Percentiles rank a stretch among this genome's conserved stretches.
These are phyloP conservation scores for Ustilaginoidea virens DNA, from an alignment of 2,329 filamentous ascomycete genomes.

Conservation along the genomic window DNA sequence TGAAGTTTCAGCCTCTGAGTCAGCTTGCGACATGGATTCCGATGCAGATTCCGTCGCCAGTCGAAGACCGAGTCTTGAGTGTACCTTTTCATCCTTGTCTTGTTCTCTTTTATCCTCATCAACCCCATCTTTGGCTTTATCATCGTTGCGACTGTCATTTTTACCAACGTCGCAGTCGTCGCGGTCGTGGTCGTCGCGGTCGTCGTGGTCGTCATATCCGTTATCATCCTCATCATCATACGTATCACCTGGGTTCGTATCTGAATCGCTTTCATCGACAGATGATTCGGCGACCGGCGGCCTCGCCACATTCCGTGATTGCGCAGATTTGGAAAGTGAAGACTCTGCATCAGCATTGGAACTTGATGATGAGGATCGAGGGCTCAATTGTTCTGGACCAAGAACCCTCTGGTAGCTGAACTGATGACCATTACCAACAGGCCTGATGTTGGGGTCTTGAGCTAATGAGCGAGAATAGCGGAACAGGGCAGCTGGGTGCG, in stretches of 20 bases:
- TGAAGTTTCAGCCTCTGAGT: conserved; percentile 3
- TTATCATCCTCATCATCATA: conserved; percentile 1
- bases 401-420: conserved; percentile 24
- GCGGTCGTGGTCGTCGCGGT: no score
- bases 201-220: neutral
- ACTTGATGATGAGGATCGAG: conserved; percentile 19
- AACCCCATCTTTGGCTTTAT: neutral
- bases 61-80: neutral
- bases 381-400: conserved; percentile 20
- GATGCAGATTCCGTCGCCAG: neutral
- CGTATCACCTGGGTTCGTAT: neutral
- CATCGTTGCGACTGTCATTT: neutral
- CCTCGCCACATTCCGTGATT: neutral
- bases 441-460: conserved; percentile 25
- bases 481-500: conserved; percentile 17
- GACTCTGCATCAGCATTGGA: conserved; percentile 8
- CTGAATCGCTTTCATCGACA: conserved; percentile 1
- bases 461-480: conserved; percentile 15
- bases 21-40: neutral
- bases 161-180: no score
- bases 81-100: neutral
- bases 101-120: neutral
- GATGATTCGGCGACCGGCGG: neutral
- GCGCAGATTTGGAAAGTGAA: neutral
- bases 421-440: conserved; percentile 24